Percentiles rank a stretch among this genome's conserved stretches.
phyloP scores from a whole-genome alignment of 371 early-diverging fungal genomes.

The Mucor mucedo region DNA sequence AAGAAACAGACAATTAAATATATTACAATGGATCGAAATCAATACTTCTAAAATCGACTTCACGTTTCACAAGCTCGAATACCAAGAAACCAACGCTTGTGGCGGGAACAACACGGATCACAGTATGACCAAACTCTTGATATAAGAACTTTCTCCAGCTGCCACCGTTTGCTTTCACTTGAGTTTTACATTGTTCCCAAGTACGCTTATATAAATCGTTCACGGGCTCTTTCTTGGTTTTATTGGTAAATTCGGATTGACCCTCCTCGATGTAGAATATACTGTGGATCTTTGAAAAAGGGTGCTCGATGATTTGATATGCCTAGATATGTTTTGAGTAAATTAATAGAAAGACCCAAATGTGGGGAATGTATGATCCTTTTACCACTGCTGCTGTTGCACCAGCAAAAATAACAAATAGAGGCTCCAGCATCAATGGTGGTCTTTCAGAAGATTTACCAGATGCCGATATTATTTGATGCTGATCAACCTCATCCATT shows the following conservation, averaged over 20 bases:
- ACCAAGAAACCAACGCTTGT: slow-evolving; percentile 75
- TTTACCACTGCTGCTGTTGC: slow-evolving; percentile 69
- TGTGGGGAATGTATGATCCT: background rate
- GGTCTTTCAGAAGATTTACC: slow-evolving; percentile 42
- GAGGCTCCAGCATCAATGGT: slow-evolving; percentile 64
- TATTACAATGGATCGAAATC: slow-evolving; percentile 37
- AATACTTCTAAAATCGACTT: slow-evolving; percentile 58
- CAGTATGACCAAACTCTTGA: slow-evolving; percentile 67
- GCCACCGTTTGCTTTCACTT: slow-evolving; percentile 49
- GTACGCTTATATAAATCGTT: slow-evolving; percentile 57
- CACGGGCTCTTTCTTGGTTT: slow-evolving; percentile 37
- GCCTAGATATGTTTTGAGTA: slow-evolving; percentile 38
- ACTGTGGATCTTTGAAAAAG: slow-evolving; percentile 72
- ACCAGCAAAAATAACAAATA: slow-evolving; percentile 75
- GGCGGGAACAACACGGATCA: slow-evolving; percentile 72
- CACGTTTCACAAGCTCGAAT: slow-evolving; percentile 74
- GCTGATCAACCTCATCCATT: slow-evolving; percentile 17
- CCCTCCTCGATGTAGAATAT: slow-evolving; percentile 73
- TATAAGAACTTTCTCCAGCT: slow-evolving; percentile 67
- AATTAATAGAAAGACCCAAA: background rate
- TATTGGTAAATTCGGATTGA: slow-evolving; percentile 57
- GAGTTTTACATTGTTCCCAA: slow-evolving; percentile 56
- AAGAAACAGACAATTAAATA: background rate
- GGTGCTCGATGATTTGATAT: slow-evolving; percentile 77
- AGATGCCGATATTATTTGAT: slow-evolving; percentile 8